Conservation (phyloP, 2,329 filamentous ascomycete species). For the Penicillium sp. region DNA sequence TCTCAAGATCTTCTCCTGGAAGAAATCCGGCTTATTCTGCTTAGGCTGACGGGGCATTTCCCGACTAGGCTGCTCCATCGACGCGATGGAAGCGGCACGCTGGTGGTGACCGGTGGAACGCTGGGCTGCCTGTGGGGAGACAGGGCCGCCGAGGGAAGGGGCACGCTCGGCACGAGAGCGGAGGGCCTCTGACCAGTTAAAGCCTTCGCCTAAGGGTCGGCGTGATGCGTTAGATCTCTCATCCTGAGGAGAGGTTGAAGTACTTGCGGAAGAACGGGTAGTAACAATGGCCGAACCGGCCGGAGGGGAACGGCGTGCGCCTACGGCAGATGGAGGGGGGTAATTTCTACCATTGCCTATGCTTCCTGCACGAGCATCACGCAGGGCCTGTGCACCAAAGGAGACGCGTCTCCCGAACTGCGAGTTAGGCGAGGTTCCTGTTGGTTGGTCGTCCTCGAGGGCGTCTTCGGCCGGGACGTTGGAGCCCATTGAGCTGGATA, state of each 20-base stretch:
- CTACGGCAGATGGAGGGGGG: slow-evolving; percentile 30
- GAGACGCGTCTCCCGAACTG: slow-evolving; percentile 78
- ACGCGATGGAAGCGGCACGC: slow-evolving; percentile 46
- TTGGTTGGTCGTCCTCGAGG: slow-evolving; percentile 66
- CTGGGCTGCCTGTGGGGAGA: slow-evolving; percentile 41
- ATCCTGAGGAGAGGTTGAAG: slow-evolving; percentile 34
- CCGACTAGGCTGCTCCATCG: slow-evolving; percentile 56
- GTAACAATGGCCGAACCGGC: slow-evolving; percentile 21
- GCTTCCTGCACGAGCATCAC: slow-evolving; percentile 66
- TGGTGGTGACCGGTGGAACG: slow-evolving; percentile 47
- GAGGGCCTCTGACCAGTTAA: slow-evolving; percentile 97
- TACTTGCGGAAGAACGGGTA: slow-evolving; percentile 37
- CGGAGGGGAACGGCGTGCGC: slow-evolving; percentile 27
- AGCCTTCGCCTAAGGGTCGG: slow-evolving; percentile 73
- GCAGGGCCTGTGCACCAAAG: slow-evolving; percentile 78
- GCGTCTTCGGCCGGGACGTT: slow-evolving; percentile 41
- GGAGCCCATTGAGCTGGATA: slow-evolving; percentile 60
- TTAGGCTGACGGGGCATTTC: slow-evolving; percentile 48
- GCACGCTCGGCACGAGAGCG: slow-evolving; percentile 85
- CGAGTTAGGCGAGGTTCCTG: slow-evolving; percentile 66
- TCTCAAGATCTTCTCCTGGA: slow-evolving; percentile 95
- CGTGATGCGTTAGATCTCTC: slow-evolving; percentile 46
- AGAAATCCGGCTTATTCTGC: slow-evolving; percentile 77
- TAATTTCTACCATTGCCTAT: slow-evolving; percentile 60
- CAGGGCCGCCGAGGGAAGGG: slow-evolving; percentile 41